These are phyloP conservation scores for Rhodocollybia butyracea DNA, from an alignment of 768 basidiomycete species.

Conservation along the genomic window DNA sequence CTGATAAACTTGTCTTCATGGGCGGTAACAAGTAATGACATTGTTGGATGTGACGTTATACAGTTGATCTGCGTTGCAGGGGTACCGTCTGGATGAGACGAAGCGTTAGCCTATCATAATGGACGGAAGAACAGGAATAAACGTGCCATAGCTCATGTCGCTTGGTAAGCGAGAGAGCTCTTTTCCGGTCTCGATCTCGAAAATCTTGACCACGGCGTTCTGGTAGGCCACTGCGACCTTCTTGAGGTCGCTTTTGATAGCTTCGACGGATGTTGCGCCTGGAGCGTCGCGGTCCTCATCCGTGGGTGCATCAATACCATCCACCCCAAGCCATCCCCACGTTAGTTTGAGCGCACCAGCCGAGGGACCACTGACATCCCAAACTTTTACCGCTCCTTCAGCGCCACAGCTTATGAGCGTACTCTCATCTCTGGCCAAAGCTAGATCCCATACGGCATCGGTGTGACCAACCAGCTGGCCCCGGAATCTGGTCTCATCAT, in stretches of 20 bases:
- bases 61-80: conserved; percentile 80
- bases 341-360: conserved; percentile 66
- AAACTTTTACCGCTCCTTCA: conserved; percentile 90
- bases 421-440: conserved; percentile 77
- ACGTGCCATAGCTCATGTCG: conserved; percentile 56
- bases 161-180: conserved; percentile 61
- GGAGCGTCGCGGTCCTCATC: conserved; percentile 51
- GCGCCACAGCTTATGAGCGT: conserved; percentile 88
- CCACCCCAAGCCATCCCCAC: conserved; percentile 78
- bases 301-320: conserved; percentile 38
- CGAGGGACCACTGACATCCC: conserved; percentile 77
- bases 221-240: conserved; percentile 90
- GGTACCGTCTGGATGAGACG: conserved; percentile 54
- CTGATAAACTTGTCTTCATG: conserved; percentile 94
- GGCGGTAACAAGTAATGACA: conserved; percentile 82
- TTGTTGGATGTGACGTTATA: conserved; percentile 86
- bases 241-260: conserved; percentile 77
- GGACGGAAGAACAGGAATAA: not conserved
- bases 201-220: conserved; percentile 86
- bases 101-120: not conserved
- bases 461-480: conserved; percentile 89
- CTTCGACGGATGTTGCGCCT: conserved; percentile 82
- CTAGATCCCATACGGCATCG: conserved; percentile 95
- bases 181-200: conserved; percentile 86
- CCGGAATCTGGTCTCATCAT: conserved; percentile 74